Conservation (phyloP, 2,329 filamentous ascomycete species). For the Aureobasidium melanogenum region DNA sequence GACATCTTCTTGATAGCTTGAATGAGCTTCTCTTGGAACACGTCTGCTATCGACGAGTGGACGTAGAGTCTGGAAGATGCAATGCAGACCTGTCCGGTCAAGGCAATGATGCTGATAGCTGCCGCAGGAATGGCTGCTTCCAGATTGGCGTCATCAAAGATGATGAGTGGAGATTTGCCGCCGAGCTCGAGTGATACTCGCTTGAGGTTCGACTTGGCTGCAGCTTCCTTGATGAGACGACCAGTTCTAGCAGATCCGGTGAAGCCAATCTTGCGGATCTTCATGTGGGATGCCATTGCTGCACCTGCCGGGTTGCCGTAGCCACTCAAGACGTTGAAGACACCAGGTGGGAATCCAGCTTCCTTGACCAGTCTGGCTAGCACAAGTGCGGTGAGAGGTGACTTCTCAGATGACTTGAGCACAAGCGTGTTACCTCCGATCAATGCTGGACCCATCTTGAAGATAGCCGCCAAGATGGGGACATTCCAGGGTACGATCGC, state of each 20-base stretch:
- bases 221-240: conserved; percentile 30
- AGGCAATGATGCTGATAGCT: background rate
- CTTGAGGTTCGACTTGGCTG: conserved; percentile 38
- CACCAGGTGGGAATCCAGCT: conserved; percentile 67
- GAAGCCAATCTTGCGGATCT: conserved; percentile 69
- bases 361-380: conserved; percentile 59
- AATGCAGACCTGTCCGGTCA: conserved; percentile 14
- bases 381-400: conserved; percentile 46
- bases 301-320: conserved; percentile 55
- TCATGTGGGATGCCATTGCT: conserved; percentile 55
- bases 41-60: conserved; percentile 19
- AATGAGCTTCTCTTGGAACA: conserved; percentile 15
- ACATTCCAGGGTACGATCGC: conserved; percentile 36
- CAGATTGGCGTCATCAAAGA: conserved; percentile 11
- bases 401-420: conserved; percentile 48
- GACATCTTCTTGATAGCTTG: background rate
- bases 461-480: background rate
- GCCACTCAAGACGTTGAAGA: conserved; percentile 58
- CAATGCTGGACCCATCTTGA: conserved; percentile 11
- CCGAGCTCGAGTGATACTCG: conserved; percentile 52
- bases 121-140: conserved; percentile 3
- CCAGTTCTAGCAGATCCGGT: conserved; percentile 66
- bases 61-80: conserved; percentile 24
- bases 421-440: conserved; percentile 29
- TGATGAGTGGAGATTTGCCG: conserved; percentile 42